These are phyloP conservation scores for Sanghuangporus weigelae DNA, from an alignment of 1,284 basidiomycete genomes.

Conservation along the genomic window DNA sequence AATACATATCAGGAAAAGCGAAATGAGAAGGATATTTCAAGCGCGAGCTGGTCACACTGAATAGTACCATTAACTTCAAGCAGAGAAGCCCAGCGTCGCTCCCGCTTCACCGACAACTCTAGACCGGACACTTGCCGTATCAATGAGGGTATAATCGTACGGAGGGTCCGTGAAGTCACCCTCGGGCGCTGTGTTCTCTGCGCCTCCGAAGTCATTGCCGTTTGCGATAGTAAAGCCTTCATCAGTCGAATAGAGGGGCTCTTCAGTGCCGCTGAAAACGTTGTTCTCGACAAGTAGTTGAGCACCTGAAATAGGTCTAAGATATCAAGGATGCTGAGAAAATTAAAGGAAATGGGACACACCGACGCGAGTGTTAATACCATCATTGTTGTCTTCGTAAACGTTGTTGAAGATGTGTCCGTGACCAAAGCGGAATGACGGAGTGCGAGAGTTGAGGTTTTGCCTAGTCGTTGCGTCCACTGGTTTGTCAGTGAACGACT, in stretches of 20 bases:
- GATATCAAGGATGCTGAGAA: not conserved
- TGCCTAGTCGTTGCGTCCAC: constrained; percentile 16
- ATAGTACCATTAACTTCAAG: not conserved
- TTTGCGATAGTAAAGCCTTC: constrained; percentile 36
- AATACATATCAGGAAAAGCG: too few species aligned
- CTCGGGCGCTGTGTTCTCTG: constrained; percentile 28
- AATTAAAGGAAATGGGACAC: constrained; percentile 8
- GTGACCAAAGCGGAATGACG: constrained; percentile 33
- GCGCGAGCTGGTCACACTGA: not conserved
- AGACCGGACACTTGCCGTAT: constrained; percentile 27
- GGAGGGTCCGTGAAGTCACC: constrained; percentile 34
- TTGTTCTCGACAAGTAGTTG: constrained; percentile 45
- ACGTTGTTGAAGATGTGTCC: constrained; percentile 45
- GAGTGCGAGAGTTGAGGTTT: constrained; percentile 25
- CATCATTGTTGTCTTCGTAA: constrained; percentile 39
- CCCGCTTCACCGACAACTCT: constrained; percentile 31
- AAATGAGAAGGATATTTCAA: too few species aligned
- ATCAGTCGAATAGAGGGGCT: constrained; percentile 39
- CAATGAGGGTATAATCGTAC: constrained; percentile 31
- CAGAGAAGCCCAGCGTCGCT: constrained; percentile 35
- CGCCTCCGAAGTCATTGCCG: constrained; percentile 23
- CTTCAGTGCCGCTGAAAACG: constrained; percentile 33
- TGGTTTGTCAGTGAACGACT: not conserved
- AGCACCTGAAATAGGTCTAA: constrained; percentile 26
- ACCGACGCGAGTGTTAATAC: constrained; percentile 43